A percentile compares a stretch with the other conserved stretches of the same genome.
These are phyloP conservation scores for Botrytis sinoallii DNA, from an alignment of 2,329 filamentous ascomycete genomes.

Conservation along the genomic window DNA sequence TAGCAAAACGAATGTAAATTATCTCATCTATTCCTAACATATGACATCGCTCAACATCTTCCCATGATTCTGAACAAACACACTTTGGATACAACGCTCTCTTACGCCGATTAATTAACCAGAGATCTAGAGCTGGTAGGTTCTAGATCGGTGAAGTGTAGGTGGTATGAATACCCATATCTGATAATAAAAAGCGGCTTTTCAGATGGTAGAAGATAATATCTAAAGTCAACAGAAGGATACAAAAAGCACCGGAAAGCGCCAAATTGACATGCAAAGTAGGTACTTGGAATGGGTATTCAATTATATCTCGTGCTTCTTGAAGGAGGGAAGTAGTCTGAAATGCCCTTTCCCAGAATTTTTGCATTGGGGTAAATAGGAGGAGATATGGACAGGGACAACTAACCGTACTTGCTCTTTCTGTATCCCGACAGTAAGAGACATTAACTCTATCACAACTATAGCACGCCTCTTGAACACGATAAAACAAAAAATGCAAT, in stretches of 20 bases:
- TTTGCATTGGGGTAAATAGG: fast-evolving
- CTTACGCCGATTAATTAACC: neutral
- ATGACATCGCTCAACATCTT: neutral
- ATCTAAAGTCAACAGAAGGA: neutral
- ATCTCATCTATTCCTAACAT: neutral
- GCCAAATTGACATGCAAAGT: neutral
- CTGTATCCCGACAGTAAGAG: neutral
- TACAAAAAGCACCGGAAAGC: neutral
- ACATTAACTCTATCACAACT: too few species aligned
- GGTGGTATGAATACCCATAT: too few species aligned
- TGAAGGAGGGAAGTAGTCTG: fast-evolving
- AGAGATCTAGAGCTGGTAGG: neutral
- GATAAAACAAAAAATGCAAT: neutral
- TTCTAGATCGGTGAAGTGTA: fast-evolving
- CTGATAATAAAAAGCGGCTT: neutral
- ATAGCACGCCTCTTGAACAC: neutral
- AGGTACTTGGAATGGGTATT: fast-evolving
- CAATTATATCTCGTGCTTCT: neutral
- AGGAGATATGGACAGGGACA: neutral
- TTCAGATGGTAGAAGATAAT: neutral
- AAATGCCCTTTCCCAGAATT: neutral
- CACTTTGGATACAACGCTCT: fast-evolving
- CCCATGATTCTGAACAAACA: neutral
- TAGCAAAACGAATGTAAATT: neutral
- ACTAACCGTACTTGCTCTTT: neutral